These are phyloP conservation scores for Mesembryanthemum crystallinum DNA, from an alignment of 148 eudicot species.

Conservation along the genomic window DNA sequence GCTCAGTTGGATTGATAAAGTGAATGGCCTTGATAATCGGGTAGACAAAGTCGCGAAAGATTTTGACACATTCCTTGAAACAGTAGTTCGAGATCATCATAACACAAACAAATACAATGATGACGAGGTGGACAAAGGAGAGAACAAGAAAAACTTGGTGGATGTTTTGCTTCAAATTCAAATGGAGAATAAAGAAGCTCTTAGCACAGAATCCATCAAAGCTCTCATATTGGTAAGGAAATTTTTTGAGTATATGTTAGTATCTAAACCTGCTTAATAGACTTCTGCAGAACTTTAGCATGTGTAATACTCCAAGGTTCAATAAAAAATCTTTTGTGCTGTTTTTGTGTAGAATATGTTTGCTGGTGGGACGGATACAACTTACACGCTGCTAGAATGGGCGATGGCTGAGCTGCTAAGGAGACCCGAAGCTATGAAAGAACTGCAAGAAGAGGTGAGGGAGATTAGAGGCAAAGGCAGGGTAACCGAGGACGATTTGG, in stretches of 20 bases:
- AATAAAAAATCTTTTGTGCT: too few relatives aligned
- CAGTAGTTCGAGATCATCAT: slow-evolving; percentile 29
- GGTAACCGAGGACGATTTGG: slow-evolving; percentile 37
- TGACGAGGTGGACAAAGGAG: background rate
- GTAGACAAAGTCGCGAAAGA: slow-evolving; percentile 25
- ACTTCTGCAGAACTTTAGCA: too few relatives aligned
- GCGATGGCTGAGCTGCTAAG: too few relatives aligned
- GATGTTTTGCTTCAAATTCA: slow-evolving; percentile 41
- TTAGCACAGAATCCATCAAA: slow-evolving; percentile 33
- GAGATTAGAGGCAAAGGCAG: too few relatives aligned
- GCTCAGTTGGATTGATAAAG: slow-evolving; percentile 32
- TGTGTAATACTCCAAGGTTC: too few relatives aligned
- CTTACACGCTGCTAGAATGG: too few relatives aligned
- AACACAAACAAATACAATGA: background rate
- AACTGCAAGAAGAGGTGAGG: too few relatives aligned
- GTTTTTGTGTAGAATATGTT: too few relatives aligned
- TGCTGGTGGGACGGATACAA: too few relatives aligned
- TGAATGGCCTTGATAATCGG: slow-evolving; percentile 28
- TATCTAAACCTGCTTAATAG: too few relatives aligned
- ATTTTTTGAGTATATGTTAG: background rate
- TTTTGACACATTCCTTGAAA: slow-evolving; percentile 31
- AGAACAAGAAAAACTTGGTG: slow-evolving; percentile 30
- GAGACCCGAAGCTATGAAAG: too few relatives aligned
- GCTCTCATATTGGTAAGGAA: slow-evolving; percentile 38
- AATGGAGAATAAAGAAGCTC: slow-evolving; percentile 18